Conservation (phyloP, 1,284 basidiomycete species). For the Volvariella volvacea region DNA sequence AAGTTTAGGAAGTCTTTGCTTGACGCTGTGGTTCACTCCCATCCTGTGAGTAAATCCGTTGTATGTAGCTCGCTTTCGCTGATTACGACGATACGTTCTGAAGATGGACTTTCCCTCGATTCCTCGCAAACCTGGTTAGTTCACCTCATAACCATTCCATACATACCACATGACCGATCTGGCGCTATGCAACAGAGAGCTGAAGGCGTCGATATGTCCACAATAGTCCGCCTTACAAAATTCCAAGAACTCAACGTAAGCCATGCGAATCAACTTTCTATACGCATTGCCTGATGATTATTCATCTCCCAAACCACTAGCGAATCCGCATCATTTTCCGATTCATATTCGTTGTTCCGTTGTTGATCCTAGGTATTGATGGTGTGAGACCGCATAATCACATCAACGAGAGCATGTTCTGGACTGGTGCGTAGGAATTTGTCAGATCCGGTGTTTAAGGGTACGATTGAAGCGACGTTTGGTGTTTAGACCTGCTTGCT, state of each 20-base stretch:
- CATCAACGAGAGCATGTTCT: slow-evolving; percentile 56
- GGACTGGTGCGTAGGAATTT: slow-evolving; percentile 32
- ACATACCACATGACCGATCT: neutral
- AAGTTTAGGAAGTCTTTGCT: slow-evolving; percentile 54
- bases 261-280: slow-evolving; percentile 6
- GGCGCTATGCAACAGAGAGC: slow-evolving; percentile 27
- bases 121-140: slow-evolving; percentile 53
- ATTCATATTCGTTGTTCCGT: slow-evolving; percentile 56
- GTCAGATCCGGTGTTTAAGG: too few relatives aligned
- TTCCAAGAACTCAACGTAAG: slow-evolving; percentile 75
- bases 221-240: slow-evolving; percentile 63
- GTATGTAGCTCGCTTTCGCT: slow-evolving; percentile 6
- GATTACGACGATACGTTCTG: slow-evolving; percentile 7
- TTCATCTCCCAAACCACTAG: too few relatives aligned
- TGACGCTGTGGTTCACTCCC: slow-evolving; percentile 67
- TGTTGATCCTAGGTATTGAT: slow-evolving; percentile 60
- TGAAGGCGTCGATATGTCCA: slow-evolving; percentile 54
- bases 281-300: neutral
- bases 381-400: slow-evolving; percentile 54
- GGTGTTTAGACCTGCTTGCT: slow-evolving; percentile 44
- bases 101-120: slow-evolving; percentile 60
- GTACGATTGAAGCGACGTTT: slow-evolving; percentile 1
- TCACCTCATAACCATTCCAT: slow-evolving; percentile 1
- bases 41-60: slow-evolving; percentile 40
- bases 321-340: slow-evolving; percentile 64